Evolutionary conservation across 106 monocot genomes (phyloP), one percentile per base, ranked within the genome.

Genomic region (Dendrobium officinale): DNA sequence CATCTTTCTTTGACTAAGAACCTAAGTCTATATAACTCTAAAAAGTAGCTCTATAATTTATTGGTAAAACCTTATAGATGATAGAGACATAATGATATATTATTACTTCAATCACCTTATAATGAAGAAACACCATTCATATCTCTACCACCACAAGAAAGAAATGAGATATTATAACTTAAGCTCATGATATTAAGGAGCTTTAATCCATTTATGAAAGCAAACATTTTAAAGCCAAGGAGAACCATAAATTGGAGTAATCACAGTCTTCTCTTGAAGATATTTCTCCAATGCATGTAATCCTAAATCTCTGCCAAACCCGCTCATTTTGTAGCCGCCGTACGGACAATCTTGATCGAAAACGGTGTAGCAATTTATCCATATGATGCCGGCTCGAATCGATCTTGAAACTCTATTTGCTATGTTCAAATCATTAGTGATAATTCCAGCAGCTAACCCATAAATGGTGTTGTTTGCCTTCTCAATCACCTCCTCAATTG

Each of bases 301-400:
- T 26, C 82, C 85, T 29, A 56, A 42, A 16, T 85, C 85, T 55
- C 41, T 85, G 11, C 85, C 81, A 29, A 85, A 85, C 9, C 85
- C 85, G 27, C 85, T 85, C 85, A 82, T 74, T 67, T 85, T 82
- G 43, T 74, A 81, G 40, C 85, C 85, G 24, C 85, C 85, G 26
- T 79, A 82, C 19, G 85, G 85, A n/a, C 70, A 77, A 24, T 82
- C 85, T 26, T 4, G 13, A 37, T 82, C 85, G 15, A 85, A 82
- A 0, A 73, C 75, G 18, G 58, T 49, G 75, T 85, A 85, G 56
- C 85, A 85, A 43, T 82, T 85, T 40, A 85, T 82, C 85, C 85
- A 85, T 20, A 82, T 75, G 0, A 59, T 49, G 27, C 82, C 85
- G 5, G 85, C 85, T 8, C 61, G 73, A 31, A 82, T 20, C 0